Conservation (phyloP, 139 green algal genomes). For the Chlorella sp. region DNA sequence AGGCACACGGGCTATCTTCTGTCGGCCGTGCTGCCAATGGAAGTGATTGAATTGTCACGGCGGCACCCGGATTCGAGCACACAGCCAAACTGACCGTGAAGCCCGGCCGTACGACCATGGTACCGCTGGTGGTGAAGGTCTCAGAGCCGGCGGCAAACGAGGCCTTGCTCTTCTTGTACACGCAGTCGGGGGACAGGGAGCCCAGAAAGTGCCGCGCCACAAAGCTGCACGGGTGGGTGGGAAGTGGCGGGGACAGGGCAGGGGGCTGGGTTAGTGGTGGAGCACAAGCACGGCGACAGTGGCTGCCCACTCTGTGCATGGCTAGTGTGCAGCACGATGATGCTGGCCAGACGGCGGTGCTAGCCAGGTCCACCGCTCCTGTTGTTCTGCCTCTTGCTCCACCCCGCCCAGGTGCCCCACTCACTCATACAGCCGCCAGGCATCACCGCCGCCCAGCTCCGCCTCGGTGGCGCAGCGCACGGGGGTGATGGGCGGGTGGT, state of each 20-base stretch:
- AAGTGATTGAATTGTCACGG: too few relatives aligned
- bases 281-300: too few relatives aligned
- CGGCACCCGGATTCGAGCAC: too few relatives aligned
- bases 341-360: too few relatives aligned
- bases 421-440: constrained; percentile 90
- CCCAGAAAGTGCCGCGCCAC: constrained; percentile 86
- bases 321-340: too few relatives aligned
- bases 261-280: not conserved
- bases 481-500: constrained; percentile 95
- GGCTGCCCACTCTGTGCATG: too few relatives aligned
- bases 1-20: too few relatives aligned
- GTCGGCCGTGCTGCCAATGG: too few relatives aligned
- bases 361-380: too few relatives aligned
- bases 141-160: constrained; percentile 64
- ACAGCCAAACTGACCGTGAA: constrained; percentile 72
- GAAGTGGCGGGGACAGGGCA: not conserved
- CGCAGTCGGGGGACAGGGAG: constrained; percentile 71
- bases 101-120: constrained; percentile 57
- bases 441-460: constrained; percentile 80
- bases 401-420: not conserved
- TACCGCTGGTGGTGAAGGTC: constrained; percentile 63
- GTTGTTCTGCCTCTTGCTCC: too few relatives aligned
- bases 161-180: constrained; percentile 60
- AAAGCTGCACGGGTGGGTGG: constrained; percentile 38
- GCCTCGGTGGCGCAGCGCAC: constrained; percentile 68